These are phyloP conservation scores for Celoporthe dispersa DNA, from an alignment of 2,329 filamentous ascomycete genomes.

Conservation along the genomic window DNA sequence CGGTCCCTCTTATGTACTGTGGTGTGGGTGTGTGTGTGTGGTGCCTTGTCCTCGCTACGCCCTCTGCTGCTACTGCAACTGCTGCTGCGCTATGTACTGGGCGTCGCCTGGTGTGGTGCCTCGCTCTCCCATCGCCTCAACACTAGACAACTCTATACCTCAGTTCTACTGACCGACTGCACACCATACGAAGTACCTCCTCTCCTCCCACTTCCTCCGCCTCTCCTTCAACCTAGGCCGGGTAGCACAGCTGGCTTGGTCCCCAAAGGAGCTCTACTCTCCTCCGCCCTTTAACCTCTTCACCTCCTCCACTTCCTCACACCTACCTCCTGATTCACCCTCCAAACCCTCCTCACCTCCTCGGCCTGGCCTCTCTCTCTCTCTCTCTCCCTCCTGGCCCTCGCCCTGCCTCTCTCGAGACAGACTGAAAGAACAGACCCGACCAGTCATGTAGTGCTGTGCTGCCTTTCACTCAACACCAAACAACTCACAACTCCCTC, in stretches of 20 bases:
- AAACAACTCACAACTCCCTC: conserved; percentile 19
- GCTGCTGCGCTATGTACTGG: conserved; percentile 18
- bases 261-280: conserved; percentile 16
- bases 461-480: conserved; percentile 19
- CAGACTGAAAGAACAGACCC: not conserved
- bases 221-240: conserved; percentile 19
- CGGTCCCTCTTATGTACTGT: not conserved
- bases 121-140: conserved; percentile 19
- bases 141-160: conserved; percentile 2
- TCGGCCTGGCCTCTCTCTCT: not conserved
- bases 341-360: conserved; percentile 1
- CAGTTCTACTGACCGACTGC: conserved; percentile 5
- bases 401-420: too few species aligned
- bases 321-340: conserved; percentile 16
- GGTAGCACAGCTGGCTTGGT: conserved; percentile 25
- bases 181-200: conserved; percentile 8
- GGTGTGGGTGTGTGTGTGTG: not conserved
- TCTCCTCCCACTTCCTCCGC: conserved; percentile 17
- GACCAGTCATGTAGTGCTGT: conserved; percentile 28
- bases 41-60: conserved; percentile 17
- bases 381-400: not conserved
- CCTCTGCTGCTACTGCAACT: conserved; percentile 10
- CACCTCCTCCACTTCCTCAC: conserved; percentile 14
- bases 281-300: conserved; percentile 18
- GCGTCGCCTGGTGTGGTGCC: conserved; percentile 11